Evolutionary conservation across 2,329 filamentous ascomycete species (phyloP).

Genomic region (Celoporthe dispersa): DNA sequence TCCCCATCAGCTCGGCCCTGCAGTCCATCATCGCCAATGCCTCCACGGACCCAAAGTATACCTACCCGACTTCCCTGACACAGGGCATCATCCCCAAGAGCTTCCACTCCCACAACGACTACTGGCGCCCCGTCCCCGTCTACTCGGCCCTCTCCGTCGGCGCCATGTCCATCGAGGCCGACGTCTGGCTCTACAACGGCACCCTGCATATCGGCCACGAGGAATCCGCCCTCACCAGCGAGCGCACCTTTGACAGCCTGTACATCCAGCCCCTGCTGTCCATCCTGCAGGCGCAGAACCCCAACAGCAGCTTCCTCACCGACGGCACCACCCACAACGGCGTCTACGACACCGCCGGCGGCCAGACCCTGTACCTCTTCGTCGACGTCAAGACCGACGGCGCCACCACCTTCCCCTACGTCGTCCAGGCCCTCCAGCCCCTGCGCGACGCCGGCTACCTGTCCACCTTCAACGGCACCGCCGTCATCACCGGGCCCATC

Average conservation of each 20-base stretch:
- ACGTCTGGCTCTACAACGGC: conserved; percentile 64
- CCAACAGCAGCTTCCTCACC: conserved; percentile 48
- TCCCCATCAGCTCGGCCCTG: conserved; percentile 24
- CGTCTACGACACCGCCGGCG: conserved; percentile 56
- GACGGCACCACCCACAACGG: conserved; percentile 48
- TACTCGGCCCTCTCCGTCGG: conserved; percentile 63
- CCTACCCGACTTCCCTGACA: conserved; percentile 57
- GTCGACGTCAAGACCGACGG: conserved; percentile 69
- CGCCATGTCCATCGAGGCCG: conserved; percentile 68
- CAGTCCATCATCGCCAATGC: conserved; percentile 24
- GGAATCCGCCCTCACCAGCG: conserved; percentile 52
- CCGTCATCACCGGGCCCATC: conserved; percentile 56
- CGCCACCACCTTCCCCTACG: conserved; percentile 52
- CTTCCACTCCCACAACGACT: conserved; percentile 74
- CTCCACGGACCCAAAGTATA: conserved; percentile 38
- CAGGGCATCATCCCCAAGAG: conserved; percentile 58
- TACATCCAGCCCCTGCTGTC: conserved; percentile 66
- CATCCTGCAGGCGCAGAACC: conserved; percentile 58
- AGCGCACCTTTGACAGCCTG: conserved; percentile 61
- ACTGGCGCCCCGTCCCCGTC: conserved; percentile 67
- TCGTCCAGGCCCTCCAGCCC: conserved; percentile 58
- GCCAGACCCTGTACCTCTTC: conserved; percentile 61
- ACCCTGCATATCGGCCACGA: conserved; percentile 69
- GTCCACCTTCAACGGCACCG: conserved; percentile 52
- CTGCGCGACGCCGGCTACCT: conserved; percentile 61